Conservation (phyloP, 2,329 filamentous ascomycete species). For the Thelonectria rubi region DNA sequence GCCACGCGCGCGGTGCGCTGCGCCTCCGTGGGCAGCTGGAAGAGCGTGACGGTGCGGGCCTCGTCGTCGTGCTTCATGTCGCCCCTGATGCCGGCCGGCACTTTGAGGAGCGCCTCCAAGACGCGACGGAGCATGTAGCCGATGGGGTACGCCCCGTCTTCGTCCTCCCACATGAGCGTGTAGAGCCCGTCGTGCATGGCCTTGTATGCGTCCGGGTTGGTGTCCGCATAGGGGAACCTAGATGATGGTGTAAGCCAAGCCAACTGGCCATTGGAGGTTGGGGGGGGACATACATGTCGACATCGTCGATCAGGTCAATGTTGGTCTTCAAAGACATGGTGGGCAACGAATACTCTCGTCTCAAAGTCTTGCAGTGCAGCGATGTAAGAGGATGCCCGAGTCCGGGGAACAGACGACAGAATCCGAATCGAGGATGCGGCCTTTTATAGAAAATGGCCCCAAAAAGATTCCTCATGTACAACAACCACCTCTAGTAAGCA, state of each 20-base stretch:
- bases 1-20: constrained; percentile 68
- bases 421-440: background rate
- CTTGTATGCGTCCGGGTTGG: constrained; percentile 66
- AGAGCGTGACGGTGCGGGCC: constrained; percentile 70
- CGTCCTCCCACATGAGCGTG: constrained; percentile 70
- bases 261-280: background rate
- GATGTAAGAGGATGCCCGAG: background rate
- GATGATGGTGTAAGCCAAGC: constrained; percentile 14
- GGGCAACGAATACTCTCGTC: background rate
- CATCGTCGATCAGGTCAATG: constrained; percentile 39
- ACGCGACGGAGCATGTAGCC: constrained; percentile 67
- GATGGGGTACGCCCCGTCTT: constrained; percentile 69
- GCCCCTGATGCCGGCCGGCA: constrained; percentile 61
- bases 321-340: constrained; percentile 38
- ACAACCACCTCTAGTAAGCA: background rate
- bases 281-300: constrained; percentile 35
- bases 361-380: too few species aligned
- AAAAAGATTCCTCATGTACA: background rate
- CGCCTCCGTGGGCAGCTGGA: constrained; percentile 65
- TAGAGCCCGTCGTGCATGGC: constrained; percentile 69
- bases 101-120: constrained; percentile 56
- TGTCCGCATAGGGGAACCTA: constrained; percentile 81
- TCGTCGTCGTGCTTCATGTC: constrained; percentile 69
- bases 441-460: constrained; percentile 9
- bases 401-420: background rate